Percentiles rank a stretch among this genome's conserved stretches.
Evolutionary conservation across 1,284 basidiomycete species (phyloP).

Genomic region (Athelia psychrophila): DNA sequence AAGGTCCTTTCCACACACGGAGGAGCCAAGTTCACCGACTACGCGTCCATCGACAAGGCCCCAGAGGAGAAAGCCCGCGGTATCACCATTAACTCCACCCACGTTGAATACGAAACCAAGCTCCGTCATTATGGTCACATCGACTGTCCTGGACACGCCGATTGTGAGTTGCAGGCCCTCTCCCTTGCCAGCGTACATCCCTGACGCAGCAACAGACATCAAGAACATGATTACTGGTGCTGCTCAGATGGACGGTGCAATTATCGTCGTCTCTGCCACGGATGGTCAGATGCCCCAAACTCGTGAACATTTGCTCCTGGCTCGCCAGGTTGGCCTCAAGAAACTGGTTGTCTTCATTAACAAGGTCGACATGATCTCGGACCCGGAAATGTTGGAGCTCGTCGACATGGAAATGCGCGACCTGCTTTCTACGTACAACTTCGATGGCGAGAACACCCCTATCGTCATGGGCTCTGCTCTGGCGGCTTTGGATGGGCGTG

Average conservation of each 20-base stretch:
- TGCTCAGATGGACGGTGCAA: constrained; percentile 97
- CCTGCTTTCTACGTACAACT: constrained; percentile 89
- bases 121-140: constrained; percentile 98
- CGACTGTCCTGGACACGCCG: constrained; percentile 96
- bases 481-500: constrained; percentile 87
- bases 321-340: constrained; percentile 98
- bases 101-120: constrained; percentile 97
- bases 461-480: constrained; percentile 97
- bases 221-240: constrained; percentile 99
- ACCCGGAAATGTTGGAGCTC: constrained; percentile 98
- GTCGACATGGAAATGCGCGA: constrained; percentile 99
- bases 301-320: constrained; percentile 95
- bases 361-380: constrained; percentile 97
- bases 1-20: constrained; percentile 84
- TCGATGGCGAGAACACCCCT: constrained; percentile 96
- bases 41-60: constrained; percentile 99
- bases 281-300: constrained; percentile 99
- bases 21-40: constrained; percentile 96
- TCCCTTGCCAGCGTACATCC: too few relatives aligned
- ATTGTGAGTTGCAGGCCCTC: constrained; percentile 57
- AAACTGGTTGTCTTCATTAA: constrained; percentile 99
- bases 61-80: constrained; percentile 99
- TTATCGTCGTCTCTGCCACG: constrained; percentile 97
- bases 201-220: constrained; percentile 56
- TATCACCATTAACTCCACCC: constrained; percentile 95